Evolutionary conservation across 768 basidiomycete species (phyloP).

Genomic region (Mycena belliarum): DNA sequence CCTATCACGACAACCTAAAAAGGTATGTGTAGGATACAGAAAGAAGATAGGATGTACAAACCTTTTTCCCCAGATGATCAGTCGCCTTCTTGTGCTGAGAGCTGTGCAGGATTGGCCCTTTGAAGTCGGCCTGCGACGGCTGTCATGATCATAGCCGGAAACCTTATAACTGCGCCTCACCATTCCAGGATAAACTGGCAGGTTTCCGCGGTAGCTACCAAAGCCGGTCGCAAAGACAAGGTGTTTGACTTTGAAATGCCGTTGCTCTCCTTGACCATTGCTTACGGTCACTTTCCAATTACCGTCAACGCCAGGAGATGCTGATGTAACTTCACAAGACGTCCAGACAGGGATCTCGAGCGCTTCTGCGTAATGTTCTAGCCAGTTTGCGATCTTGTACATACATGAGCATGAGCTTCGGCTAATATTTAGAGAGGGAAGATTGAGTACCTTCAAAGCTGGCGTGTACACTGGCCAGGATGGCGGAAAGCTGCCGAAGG

Average conservation of each 20-base stretch:
- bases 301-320: constrained; percentile 32
- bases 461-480: constrained; percentile 63
- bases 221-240: constrained; percentile 57
- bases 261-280: constrained; percentile 35
- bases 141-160: constrained; percentile 18
- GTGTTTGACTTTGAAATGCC: constrained; percentile 46
- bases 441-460: constrained; percentile 46
- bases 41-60: constrained; percentile 21
- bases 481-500: constrained; percentile 41
- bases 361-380: constrained; percentile 61
- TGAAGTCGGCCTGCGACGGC: constrained; percentile 64
- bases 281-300: constrained; percentile 45
- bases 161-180: constrained; percentile 25
- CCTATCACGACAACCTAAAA: constrained; percentile 52
- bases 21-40: too few species aligned
- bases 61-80: constrained; percentile 68
- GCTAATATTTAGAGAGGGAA: neutral
- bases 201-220: constrained; percentile 43
- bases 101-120: constrained; percentile 65
- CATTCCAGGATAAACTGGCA: constrained; percentile 51
- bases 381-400: constrained; percentile 60
- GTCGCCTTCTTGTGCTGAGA: constrained; percentile 52
- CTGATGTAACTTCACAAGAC: constrained; percentile 37
- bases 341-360: constrained; percentile 70
- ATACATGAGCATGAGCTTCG: neutral